These are phyloP conservation scores for Pseudevernia furfuracea DNA, from an alignment of 495 filamentous ascomycete genomes.

Conservation along the genomic window DNA sequence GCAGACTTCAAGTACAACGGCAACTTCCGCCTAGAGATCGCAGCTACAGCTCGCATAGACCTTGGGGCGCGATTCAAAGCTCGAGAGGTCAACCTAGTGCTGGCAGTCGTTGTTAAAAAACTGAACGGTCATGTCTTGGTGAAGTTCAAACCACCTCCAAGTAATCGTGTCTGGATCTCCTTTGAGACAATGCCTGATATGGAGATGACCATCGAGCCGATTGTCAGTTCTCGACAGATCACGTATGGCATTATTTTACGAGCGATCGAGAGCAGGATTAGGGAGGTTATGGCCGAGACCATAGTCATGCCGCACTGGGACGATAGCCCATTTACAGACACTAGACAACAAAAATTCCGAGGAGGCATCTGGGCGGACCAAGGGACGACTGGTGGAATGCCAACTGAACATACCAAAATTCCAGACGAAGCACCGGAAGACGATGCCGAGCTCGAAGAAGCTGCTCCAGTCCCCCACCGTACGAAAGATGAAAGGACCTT, in stretches of 20 bases:
- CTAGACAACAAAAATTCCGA: constrained; percentile 63
- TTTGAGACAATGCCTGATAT: constrained; percentile 89
- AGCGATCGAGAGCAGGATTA: constrained; percentile 87
- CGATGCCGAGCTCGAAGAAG: constrained; percentile 44
- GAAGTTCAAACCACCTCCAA: constrained; percentile 88
- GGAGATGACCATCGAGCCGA: constrained; percentile 85
- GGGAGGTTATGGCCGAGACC: constrained; percentile 86
- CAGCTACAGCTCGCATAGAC: constrained; percentile 83
- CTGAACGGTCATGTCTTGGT: constrained; percentile 78
- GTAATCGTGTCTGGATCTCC: constrained; percentile 89
- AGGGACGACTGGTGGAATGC: constrained; percentile 29
- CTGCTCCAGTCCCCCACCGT: constrained; percentile 34
- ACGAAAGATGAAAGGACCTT: constrained; percentile 52
- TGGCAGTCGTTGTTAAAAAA: constrained; percentile 78
- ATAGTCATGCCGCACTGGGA: constrained; percentile 95
- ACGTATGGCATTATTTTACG: constrained; percentile 86
- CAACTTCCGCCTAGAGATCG: constrained; percentile 80
- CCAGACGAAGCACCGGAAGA: constrained; percentile 51
- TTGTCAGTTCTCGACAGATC: constrained; percentile 91
- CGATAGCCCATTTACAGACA: constrained; percentile 82
- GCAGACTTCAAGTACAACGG: constrained; percentile 82
- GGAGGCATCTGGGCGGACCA: constrained; percentile 81
- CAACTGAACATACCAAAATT: constrained; percentile 34
- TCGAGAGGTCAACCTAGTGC: constrained; percentile 78
- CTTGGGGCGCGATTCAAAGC: constrained; percentile 81